These are phyloP conservation scores for Alternaria hordeiaustralica DNA, from an alignment of 2,329 filamentous ascomycete species.

Conservation along the genomic window DNA sequence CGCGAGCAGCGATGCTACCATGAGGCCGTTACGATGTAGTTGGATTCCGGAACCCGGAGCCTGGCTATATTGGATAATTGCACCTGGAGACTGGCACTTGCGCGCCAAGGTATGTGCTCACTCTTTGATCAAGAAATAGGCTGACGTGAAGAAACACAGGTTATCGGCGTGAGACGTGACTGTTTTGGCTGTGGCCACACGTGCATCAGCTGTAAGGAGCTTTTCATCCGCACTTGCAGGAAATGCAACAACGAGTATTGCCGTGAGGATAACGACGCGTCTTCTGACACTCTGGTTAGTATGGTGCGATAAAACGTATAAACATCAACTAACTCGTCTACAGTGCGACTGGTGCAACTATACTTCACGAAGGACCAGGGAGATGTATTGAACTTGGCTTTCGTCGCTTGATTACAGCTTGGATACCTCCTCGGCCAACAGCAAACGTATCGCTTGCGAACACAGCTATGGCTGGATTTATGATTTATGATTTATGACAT, in stretches of 20 bases:
- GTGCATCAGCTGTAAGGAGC: conserved; percentile 75
- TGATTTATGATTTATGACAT: conserved; percentile 12
- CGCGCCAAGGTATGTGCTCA: conserved; percentile 49
- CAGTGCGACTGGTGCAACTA: conserved; percentile 52
- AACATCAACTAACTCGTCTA: conserved; percentile 5
- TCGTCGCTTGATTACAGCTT: background rate
- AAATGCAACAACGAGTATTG: conserved; percentile 83
- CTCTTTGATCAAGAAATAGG: conserved; percentile 27
- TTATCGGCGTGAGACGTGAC: conserved; percentile 66
- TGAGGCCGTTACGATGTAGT: conserved; percentile 45
- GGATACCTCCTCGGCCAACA: background rate
- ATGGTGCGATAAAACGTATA: too few species aligned
- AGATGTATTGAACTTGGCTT: conserved; percentile 38
- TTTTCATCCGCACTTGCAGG: conserved; percentile 73
- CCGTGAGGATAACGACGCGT: conserved; percentile 81
- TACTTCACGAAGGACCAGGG: conserved; percentile 42
- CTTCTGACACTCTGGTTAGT: conserved; percentile 64
- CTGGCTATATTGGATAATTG: conserved; percentile 45
- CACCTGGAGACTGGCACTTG: conserved; percentile 40
- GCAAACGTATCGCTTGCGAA: background rate
- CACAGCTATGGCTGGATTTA: background rate
- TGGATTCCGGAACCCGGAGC: conserved; percentile 47
- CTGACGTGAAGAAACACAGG: conserved; percentile 41
- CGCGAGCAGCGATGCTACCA: conserved; percentile 31
- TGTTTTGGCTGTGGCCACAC: conserved; percentile 90